Percentiles rank a stretch among this genome's conserved stretches.
Conservation (phyloP, 2,329 filamentous ascomycete species). For the Claviceps monticola region DNA sequence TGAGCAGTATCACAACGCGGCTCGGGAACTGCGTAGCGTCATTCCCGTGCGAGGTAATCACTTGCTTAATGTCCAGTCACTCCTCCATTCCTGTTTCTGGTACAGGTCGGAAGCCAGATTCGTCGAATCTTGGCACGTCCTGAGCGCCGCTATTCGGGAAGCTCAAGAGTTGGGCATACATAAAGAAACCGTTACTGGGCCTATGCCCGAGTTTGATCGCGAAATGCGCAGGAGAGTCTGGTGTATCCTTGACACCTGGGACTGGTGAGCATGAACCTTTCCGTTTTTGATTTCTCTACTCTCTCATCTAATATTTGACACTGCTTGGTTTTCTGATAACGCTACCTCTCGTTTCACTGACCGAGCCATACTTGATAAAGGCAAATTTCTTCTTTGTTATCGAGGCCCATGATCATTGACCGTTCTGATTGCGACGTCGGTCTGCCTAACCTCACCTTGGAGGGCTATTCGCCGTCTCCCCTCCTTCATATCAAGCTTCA, state of each 20-base stretch:
- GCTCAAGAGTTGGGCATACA: constrained; percentile 24
- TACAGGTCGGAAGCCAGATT: constrained; percentile 23
- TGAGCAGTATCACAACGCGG: constrained; percentile 20
- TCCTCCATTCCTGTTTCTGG: constrained; percentile 25
- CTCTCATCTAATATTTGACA: no score
- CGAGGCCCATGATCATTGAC: constrained; percentile 21
- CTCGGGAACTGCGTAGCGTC: constrained; percentile 18
- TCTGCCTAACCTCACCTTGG: constrained; percentile 19
- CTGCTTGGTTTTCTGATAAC: no score
- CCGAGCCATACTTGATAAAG: constrained; percentile 1
- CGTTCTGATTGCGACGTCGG: constrained; percentile 18
- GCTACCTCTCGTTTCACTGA: neutral
- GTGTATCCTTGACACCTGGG: constrained; percentile 24
- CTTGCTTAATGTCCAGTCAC: constrained; percentile 20
- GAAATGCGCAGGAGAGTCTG: constrained; percentile 23
- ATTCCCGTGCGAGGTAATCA: constrained; percentile 21
- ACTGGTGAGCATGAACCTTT: constrained; percentile 17
- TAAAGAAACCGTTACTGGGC: constrained; percentile 15
- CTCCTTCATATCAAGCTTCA: constrained; percentile 24
- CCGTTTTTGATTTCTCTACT: neutral
- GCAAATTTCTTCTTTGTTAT: constrained; percentile 22
- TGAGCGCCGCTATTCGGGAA: constrained; percentile 21
- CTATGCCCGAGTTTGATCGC: constrained; percentile 19
- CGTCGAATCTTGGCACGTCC: constrained; percentile 23
- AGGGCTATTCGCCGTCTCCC: constrained; percentile 19